These are phyloP conservation scores for Spatholobus suberectus DNA, from an alignment of 306 rosid genomes.

Conservation along the genomic window DNA sequence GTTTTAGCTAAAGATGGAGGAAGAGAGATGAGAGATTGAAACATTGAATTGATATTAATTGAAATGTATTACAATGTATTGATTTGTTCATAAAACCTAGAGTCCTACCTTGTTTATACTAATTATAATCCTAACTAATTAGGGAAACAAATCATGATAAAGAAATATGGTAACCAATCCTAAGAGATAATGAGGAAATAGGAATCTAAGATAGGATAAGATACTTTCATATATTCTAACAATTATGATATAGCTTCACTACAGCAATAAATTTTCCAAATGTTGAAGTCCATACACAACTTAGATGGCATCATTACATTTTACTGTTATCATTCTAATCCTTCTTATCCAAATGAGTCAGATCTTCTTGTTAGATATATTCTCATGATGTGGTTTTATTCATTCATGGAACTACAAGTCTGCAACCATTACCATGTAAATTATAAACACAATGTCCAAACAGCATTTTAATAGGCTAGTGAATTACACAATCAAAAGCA, in stretches of 20 bases:
- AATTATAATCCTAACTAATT: neutral
- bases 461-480: neutral
- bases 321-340: conserved; percentile 30
- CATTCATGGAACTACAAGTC: conserved; percentile 17
- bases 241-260: conserved; percentile 17
- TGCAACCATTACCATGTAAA: too few species aligned
- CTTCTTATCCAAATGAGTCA: conserved; percentile 33
- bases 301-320: conserved; percentile 21
- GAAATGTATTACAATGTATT: neutral
- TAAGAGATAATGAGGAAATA: too few species aligned
- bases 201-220: neutral
- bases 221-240: neutral
- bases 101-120: neutral
- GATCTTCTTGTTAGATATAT: conserved; percentile 12
- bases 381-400: conserved; percentile 28
- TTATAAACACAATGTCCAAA: conserved; percentile 23
- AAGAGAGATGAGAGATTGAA: neutral
- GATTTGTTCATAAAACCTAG: neutral
- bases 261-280: conserved; percentile 32
- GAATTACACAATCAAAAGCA: conserved; percentile 87
- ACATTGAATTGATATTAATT: neutral
- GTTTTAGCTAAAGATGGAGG: neutral
- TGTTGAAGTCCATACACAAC: conserved; percentile 9
- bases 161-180: neutral
- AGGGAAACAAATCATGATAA: neutral